Base-by-base conservation (phyloP, 768 basidiomycete species). In the Lyophyllum atratum region DNA sequence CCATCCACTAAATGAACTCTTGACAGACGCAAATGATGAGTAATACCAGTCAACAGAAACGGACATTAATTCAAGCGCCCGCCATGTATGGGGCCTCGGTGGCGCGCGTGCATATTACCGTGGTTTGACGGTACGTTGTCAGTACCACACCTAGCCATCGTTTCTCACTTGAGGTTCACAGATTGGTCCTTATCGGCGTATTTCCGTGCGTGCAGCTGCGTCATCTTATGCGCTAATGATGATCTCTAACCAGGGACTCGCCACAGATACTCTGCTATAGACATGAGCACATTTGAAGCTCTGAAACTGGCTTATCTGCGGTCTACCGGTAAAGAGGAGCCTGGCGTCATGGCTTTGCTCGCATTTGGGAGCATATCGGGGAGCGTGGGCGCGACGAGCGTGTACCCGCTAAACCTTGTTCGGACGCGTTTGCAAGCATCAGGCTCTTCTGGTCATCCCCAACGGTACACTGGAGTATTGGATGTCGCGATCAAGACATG, bases 201-300 rank as follows among this genome's bases (percentile, higher is more conserved):
- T 98, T 98, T 74, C 97, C 97, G 89, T 91, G 72, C 43, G 89
- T 70, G 34, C 22, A 19, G 40, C 33, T 59, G 49, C 58, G 29
- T 42, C 21, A 48, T 57, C 26, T 45, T 26, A 33, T 39, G 33
- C 40, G 39, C 46, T 31, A 21, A 46, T 15, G 17, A 55, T 17
- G 55, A 29, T 8, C 45, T 47, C 21, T 52, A 17, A 24, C 39
- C 19, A 15, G 21, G 15, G 47, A 43, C 45, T 49, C 49, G 45
- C 25, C 40, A 52, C 46, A 90, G 89, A 56, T 92, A 92, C 69
- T 89, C 92, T 14, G 96, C 96, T 4, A 99, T 98, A 60, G 96
- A 99, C 72, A 96, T 94, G 92, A 91, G 89, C 64, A 95, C 95
- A 3, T 98, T 97, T 58, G 96, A 98, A 75, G 93, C 93, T 2